Evolutionary conservation across 371 early-diverging fungal genomes (phyloP), one percentile per base, ranked within the genome.

Genomic region (Conidiobolus coronatus): DNA sequence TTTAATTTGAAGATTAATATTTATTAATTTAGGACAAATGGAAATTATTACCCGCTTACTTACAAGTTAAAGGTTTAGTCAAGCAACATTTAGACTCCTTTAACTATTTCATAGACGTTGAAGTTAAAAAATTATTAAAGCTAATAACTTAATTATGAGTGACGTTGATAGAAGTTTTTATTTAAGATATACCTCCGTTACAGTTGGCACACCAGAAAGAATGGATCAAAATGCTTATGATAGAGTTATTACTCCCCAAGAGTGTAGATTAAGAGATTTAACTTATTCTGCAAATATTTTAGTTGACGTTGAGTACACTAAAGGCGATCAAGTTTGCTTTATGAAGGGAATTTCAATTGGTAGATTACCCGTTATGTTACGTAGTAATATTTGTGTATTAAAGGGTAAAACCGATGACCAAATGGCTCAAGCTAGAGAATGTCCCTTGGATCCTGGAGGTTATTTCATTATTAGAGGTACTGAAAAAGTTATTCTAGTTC

Each of bases 31-130:
- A 91, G 82, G 95, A 97, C 60, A 97, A 97, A 63, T 93, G 95
- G 94, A 75, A 88, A 53, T 70, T 99, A n/a, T 66, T 98, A 33
- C 94, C 97, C 8, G 86, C 91, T 0, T 99, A 94, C 62, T 67
- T 99, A 33, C 83, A 86, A 59, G 87, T 94, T 39, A 98, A 95
- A 59, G 99, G 99, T 53, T 80, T 99, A 33, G 87, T 98, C 49
- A 91, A 99, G 62, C 99, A 99, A 64, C 99, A 99, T 60, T 78
- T 98, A 50, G 98, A 98, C 61, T 99, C 99, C 0, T 99, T 92
- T 71, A 93, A 99, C 70, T 94, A 96, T 62, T 99, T 99, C 67
- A 71, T 99, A 55, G 79, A 92, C 53, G 79, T 82, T 15, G 99
- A 96, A 51, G 65, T 99, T 51, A 78, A 87, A 57, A 88, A 55